Evolutionary conservation across 768 basidiomycete species (phyloP), one percentile per base, ranked within the genome.

Genomic region (Tricholomella constricta): DNA sequence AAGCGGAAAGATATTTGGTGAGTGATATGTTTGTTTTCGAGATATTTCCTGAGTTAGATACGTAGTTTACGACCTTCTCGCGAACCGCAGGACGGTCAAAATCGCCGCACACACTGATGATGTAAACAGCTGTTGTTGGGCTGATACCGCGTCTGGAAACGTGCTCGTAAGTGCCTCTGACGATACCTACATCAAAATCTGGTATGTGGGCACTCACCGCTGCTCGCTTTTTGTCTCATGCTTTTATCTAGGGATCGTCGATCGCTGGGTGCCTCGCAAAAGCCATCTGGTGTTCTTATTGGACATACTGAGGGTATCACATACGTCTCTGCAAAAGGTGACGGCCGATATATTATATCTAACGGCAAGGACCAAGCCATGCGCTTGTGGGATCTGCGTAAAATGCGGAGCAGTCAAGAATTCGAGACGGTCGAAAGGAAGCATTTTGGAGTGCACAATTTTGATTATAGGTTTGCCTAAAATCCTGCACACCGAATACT

Each of bases 271-370:
- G 69, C 73, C 19, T 79, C 80, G 15, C 71, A 75, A 42, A 92
- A 89, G 61, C 94, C 97, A 8, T 94, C 94, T 3, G 97, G 96
- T 19, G 89, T 96, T 1, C 78, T 98, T 12, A 86, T 96, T 37
- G 97, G 97, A 0, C 96, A 98, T 58, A 97, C 94, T 0, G 95
- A 98, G 63, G 93, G 96, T 36, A 89, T 98, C 52, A 94, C 96
- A 5, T 91, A 92, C 58, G 94, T 97, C 12, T 89, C 93, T 29
- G 88, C 96, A 1, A 98, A 97, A 62, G 96, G 96, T 5, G 96
- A 98, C 64, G 96, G 96, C 8, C 86, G 96, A 54, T 98, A 98
- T 66, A 76, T 96, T 41, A 86, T 98, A 40, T 94, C 92, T 15
- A 98, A 98, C 63, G 94, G 94, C 32, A 98, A 98, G 70, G 96